phyloP scores from a whole-genome alignment of 2,329 filamentous ascomycete species.

The Hirsutella minnesotensis region DNA sequence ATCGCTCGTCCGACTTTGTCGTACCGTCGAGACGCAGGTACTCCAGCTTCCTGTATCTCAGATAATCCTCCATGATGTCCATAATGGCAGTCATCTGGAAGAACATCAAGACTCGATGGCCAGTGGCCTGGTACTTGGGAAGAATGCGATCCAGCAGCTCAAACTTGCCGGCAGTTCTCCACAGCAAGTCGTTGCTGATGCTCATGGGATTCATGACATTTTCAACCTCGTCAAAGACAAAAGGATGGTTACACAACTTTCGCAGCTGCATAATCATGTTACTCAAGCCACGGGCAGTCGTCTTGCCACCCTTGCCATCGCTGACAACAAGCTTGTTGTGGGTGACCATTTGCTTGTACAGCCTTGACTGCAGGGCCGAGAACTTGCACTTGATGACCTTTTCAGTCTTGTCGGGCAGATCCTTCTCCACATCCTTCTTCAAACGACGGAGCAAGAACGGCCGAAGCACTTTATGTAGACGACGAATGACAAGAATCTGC shows the following conservation, averaged over 20 bases:
- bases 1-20: slow-evolving; percentile 95
- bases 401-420: slow-evolving; percentile 96
- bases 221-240: slow-evolving; percentile 96
- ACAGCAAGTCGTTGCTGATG: slow-evolving; percentile 83
- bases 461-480: slow-evolving; percentile 92
- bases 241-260: slow-evolving; percentile 98
- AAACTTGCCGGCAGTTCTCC: slow-evolving; percentile 95
- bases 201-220: slow-evolving; percentile 92
- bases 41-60: slow-evolving; percentile 69
- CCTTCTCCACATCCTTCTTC: slow-evolving; percentile 99
- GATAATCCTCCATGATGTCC: slow-evolving; percentile 99
- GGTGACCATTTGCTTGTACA: slow-evolving; percentile 96
- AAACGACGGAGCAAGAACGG: slow-evolving; percentile 96
- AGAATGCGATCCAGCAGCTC: slow-evolving; percentile 85
- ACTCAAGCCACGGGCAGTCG: slow-evolving; percentile 83
- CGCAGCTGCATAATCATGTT: slow-evolving; percentile 99
- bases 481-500: slow-evolving; percentile 92
- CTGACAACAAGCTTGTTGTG: slow-evolving; percentile 91
- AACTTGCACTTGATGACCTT: slow-evolving; percentile 99
- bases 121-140: slow-evolving; percentile 83
- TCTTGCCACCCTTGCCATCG: slow-evolving; percentile 92
- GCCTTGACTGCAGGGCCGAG: slow-evolving; percentile 80
- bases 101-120: slow-evolving; percentile 97
- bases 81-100: slow-evolving; percentile 99
- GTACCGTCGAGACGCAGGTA: slow-evolving; percentile 93